phyloP scores from a whole-genome alignment of 1,284 basidiomycete species.

The Pyrrhoderma lamaoense region DNA sequence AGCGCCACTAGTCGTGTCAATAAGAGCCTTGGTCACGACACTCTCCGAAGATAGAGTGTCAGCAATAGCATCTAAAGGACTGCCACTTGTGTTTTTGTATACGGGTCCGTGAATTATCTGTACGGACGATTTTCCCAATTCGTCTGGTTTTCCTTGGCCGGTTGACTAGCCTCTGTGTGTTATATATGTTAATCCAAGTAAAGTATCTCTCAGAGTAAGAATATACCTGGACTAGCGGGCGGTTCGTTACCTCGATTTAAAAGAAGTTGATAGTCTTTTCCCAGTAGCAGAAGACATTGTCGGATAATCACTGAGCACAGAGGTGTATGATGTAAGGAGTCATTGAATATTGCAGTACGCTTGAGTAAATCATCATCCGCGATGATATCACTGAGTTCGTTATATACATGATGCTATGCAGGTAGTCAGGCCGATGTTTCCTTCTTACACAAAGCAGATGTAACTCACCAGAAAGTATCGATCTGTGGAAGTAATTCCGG shows the following conservation, averaged over 20 bases:
- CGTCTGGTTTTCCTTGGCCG: conserved; percentile 22
- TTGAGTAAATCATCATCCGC: conserved; percentile 32
- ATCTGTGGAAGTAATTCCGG: conserved; percentile 22
- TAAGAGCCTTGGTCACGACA: conserved; percentile 41
- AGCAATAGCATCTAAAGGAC: conserved; percentile 43
- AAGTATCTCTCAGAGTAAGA: conserved; percentile 14
- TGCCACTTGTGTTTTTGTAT: conserved; percentile 34
- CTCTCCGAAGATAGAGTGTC: conserved; percentile 54
- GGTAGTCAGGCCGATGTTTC: background rate
- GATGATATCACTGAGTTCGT: conserved; percentile 26
- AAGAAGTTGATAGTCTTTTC: conserved; percentile 56
- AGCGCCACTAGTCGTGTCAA: conserved; percentile 37
- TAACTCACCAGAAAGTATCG: conserved; percentile 26
- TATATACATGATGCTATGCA: conserved; percentile 27
- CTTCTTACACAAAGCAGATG: background rate
- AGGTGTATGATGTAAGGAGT: conserved; percentile 59
- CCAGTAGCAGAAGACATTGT: conserved; percentile 53
- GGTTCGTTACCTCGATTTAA: conserved; percentile 42
- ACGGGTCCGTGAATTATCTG: conserved; percentile 44
- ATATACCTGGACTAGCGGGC: conserved; percentile 22
- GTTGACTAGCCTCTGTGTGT: conserved; percentile 19
- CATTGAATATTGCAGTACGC: conserved; percentile 55
- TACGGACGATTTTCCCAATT: conserved; percentile 24
- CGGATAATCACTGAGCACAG: conserved; percentile 57
- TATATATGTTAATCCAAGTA: background rate